phyloP scores from a whole-genome alignment of 1,284 basidiomycete species.

The Moniliophthora roreri region DNA sequence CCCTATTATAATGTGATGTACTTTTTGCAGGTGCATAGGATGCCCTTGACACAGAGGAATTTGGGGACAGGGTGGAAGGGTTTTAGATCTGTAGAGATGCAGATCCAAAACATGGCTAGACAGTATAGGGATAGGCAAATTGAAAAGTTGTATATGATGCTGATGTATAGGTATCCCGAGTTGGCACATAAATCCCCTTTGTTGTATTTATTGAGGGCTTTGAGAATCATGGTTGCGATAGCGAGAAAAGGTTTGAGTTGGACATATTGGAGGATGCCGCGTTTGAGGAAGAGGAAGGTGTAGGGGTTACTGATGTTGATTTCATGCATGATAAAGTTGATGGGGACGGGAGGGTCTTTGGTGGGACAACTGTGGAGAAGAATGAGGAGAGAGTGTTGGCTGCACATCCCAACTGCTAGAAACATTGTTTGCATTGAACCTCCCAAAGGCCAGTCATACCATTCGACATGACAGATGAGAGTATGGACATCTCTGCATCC shows the following conservation, averaged over 20 bases:
- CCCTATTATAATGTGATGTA: no score
- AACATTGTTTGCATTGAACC: no score
- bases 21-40: constrained; percentile 98
- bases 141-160: constrained; percentile 76
- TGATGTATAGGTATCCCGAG: constrained; percentile 93
- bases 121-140: constrained; percentile 83
- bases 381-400: constrained; percentile 90
- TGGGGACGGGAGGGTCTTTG: constrained; percentile 84
- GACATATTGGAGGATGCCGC: constrained; percentile 96
- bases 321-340: constrained; percentile 73
- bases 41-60: constrained; percentile 97
- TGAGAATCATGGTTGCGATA: constrained; percentile 81
- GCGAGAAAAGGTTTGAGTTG: constrained; percentile 95
- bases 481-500: no score
- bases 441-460: no score
- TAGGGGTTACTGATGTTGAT: constrained; percentile 93
- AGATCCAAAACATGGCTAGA: constrained; percentile 94
- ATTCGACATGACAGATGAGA: no score
- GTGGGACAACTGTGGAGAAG: constrained; percentile 89
- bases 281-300: constrained; percentile 91
- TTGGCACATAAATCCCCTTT: constrained; percentile 84
- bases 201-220: constrained; percentile 84
- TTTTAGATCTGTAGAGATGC: constrained; percentile 82
- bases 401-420: no score
- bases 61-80: constrained; percentile 90